Evolutionary conservation across 1,284 basidiomycete genomes (phyloP).

Genomic region (Ceratobasidium papillatum): DNA sequence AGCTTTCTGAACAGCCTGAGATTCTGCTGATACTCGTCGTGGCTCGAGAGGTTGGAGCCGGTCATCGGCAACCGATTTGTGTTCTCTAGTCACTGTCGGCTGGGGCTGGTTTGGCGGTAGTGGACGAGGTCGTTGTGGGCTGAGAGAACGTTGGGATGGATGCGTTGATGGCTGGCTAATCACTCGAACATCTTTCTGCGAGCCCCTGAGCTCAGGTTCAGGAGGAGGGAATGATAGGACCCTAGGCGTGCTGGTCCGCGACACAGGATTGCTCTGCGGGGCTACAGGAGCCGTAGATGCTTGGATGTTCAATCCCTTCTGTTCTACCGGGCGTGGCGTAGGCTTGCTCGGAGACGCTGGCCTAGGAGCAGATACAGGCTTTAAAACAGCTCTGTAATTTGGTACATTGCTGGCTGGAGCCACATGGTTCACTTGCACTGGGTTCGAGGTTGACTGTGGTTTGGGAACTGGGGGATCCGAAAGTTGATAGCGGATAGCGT

Average conservation of each 20-base stretch:
- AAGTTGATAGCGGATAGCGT: slow-evolving; percentile 21
- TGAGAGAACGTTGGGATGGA: background rate
- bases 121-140: slow-evolving; percentile 19
- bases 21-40: background rate
- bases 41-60: background rate
- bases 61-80: background rate
- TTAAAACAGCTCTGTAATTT: slow-evolving; percentile 26
- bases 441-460: background rate
- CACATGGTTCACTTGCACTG: background rate
- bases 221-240: slow-evolving; percentile 1
- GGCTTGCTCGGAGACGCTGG: slow-evolving; percentile 9
- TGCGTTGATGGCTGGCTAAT: background rate
- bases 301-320: background rate
- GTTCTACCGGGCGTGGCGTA: background rate
- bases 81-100: background rate
- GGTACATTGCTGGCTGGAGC: background rate
- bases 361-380: slow-evolving; percentile 11
- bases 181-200: background rate
- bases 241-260: background rate
- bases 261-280: background rate
- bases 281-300: background rate
- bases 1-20: slow-evolving; percentile 26
- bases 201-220: background rate
- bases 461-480: slow-evolving; percentile 23
- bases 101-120: background rate